Conservation (phyloP, 352 stramenopile species). For the Elongisporangium prolatum region DNA sequence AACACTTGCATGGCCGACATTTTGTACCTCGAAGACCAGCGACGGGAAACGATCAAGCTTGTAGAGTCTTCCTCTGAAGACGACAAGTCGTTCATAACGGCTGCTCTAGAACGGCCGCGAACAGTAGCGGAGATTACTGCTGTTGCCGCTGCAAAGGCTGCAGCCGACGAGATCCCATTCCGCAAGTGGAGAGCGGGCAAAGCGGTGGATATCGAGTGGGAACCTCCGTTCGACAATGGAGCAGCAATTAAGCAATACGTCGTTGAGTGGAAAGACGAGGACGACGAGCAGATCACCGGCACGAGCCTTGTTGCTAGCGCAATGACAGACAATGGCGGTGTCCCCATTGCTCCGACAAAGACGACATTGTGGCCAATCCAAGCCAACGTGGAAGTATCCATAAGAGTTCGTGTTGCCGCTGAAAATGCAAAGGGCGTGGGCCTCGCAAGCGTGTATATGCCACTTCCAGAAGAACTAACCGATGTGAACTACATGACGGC, state of each 20-base stretch:
- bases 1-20: constrained; percentile 58
- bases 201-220: constrained; percentile 66
- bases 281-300: constrained; percentile 17
- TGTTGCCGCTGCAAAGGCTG: constrained; percentile 32
- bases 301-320: constrained; percentile 9
- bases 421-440: constrained; percentile 60
- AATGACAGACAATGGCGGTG: constrained; percentile 5
- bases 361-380: constrained; percentile 71
- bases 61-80: constrained; percentile 29
- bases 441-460: constrained; percentile 47
- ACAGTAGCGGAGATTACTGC: constrained; percentile 43
- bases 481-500: constrained; percentile 59
- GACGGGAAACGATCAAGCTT: constrained; percentile 65
- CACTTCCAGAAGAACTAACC: constrained; percentile 39
- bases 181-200: constrained; percentile 62
- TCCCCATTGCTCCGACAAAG: constrained; percentile 19
- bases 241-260: constrained; percentile 56
- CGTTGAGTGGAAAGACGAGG: constrained; percentile 66
- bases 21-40: constrained; percentile 53
- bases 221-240: constrained; percentile 58
- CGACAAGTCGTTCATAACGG: constrained; percentile 15
- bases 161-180: constrained; percentile 43
- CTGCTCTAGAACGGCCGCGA: constrained; percentile 5
- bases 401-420: constrained; percentile 52
- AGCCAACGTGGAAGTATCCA: constrained; percentile 26